These are phyloP conservation scores for Papiliotrema laurentii DNA, from an alignment of 1,284 basidiomycete genomes.

Conservation along the genomic window DNA sequence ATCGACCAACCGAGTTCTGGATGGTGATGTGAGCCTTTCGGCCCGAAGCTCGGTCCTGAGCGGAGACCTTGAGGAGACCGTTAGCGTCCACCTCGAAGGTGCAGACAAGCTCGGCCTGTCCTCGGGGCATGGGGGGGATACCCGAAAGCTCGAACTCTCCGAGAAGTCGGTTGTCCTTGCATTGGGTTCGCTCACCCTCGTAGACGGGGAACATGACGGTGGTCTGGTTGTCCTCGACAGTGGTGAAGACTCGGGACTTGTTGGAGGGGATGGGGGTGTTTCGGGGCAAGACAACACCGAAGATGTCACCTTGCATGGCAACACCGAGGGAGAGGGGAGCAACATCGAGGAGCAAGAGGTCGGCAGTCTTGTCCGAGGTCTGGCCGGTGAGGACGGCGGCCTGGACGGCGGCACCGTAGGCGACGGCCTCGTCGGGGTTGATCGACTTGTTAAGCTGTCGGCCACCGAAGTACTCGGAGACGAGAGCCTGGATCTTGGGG, in stretches of 20 bases:
- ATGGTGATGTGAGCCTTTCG: constrained; percentile 84
- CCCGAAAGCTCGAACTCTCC: constrained; percentile 97
- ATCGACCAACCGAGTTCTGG: constrained; percentile 88
- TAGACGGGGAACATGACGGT: constrained; percentile 97
- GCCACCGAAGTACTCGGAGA: constrained; percentile 96
- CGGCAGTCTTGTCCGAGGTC: constrained; percentile 92
- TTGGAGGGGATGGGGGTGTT: constrained; percentile 97
- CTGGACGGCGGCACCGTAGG: constrained; percentile 94
- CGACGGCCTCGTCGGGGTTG: constrained; percentile 93
- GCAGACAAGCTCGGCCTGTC: constrained; percentile 91
- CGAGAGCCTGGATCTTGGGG: constrained; percentile 96
- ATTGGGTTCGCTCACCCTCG: constrained; percentile 95
- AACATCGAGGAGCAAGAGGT: constrained; percentile 91
- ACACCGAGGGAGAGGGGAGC: constrained; percentile 95
- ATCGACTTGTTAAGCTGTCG: constrained; percentile 98
- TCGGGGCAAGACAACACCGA: constrained; percentile 91
- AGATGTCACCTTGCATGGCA: constrained; percentile 96
- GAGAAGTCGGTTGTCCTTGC: constrained; percentile 92
- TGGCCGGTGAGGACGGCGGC: constrained; percentile 93
- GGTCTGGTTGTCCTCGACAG: constrained; percentile 97
- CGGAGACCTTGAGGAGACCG: constrained; percentile 87
- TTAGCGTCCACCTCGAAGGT: constrained; percentile 98
- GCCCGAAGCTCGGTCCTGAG: constrained; percentile 88
- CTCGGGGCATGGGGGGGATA: constrained; percentile 94
- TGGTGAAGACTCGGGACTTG: constrained; percentile 94